Conservation (phyloP, 2,329 filamentous ascomycete species). For the Pseudogymnoascus sp. region DNA sequence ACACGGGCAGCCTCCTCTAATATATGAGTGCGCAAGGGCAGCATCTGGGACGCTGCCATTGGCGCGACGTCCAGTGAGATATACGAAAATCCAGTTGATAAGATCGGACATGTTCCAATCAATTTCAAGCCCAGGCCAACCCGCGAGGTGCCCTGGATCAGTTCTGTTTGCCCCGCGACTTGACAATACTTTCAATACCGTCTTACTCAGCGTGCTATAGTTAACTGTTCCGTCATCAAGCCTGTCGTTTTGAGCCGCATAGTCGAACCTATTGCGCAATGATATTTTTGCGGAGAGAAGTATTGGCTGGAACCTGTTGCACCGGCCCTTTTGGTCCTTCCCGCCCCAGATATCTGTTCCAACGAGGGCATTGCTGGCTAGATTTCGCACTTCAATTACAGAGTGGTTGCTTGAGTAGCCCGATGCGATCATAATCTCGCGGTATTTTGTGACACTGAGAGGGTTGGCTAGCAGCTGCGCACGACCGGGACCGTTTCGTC, state of each 20-base stretch:
- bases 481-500: neutral
- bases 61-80: conserved; percentile 9
- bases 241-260: conserved; percentile 50
- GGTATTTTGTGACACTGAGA: conserved; percentile 2
- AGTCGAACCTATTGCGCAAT: conserved; percentile 47
- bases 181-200: conserved; percentile 39
- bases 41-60: conserved; percentile 5
- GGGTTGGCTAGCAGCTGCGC: neutral
- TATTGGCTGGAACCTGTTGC: conserved; percentile 51
- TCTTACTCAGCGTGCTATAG: conserved; percentile 65
- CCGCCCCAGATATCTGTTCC: conserved; percentile 27
- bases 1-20: conserved; percentile 21
- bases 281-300: conserved; percentile 52
- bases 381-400: conserved; percentile 53
- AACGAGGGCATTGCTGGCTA: conserved; percentile 49
- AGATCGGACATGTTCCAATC: conserved; percentile 11
- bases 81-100: conserved; percentile 11
- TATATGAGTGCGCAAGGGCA: neutral
- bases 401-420: conserved; percentile 28
- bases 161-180: conserved; percentile 9
- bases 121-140: conserved; percentile 4
- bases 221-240: conserved; percentile 66
- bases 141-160: neutral
- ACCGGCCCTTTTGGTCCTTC: conserved; percentile 63
- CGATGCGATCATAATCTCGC: neutral